phyloP scores from a whole-genome alignment of 1,284 basidiomycete species.

The Filobasidium uniguttulatum region DNA sequence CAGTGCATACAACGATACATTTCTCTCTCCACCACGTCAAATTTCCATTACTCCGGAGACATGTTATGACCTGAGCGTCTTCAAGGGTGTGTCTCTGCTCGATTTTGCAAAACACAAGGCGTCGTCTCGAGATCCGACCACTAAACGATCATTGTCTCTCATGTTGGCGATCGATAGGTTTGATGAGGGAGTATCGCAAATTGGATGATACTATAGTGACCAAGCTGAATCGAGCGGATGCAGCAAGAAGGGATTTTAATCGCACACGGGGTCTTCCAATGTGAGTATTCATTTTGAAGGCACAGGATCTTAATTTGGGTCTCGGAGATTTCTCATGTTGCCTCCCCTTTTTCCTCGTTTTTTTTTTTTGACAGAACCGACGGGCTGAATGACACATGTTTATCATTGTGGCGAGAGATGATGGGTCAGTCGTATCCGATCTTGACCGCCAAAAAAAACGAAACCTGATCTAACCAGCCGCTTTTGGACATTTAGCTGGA shows the following conservation, averaged over 20 bases:
- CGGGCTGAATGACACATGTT: slow-evolving; percentile 49
- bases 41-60: slow-evolving; percentile 37
- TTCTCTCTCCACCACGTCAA: slow-evolving; percentile 30
- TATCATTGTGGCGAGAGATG: slow-evolving; percentile 65
- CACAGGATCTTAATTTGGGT: too few relatives aligned
- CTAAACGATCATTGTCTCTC: not conserved
- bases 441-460: not conserved
- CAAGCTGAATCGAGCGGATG: slow-evolving; percentile 58
- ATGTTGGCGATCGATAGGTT: slow-evolving; percentile 54
- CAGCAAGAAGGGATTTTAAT: slow-evolving; percentile 56
- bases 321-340: too few relatives aligned
- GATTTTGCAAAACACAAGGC: not conserved
- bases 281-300: not conserved
- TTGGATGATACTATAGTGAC: slow-evolving; percentile 51
- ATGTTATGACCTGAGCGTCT: slow-evolving; percentile 63
- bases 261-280: slow-evolving; percentile 29
- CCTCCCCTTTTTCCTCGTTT: too few relatives aligned
- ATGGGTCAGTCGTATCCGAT: slow-evolving; percentile 46
- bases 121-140: not conserved
- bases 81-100: slow-evolving; percentile 52
- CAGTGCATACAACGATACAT: slow-evolving; percentile 35
- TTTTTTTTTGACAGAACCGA: slow-evolving; percentile 6
- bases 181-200: slow-evolving; percentile 69
- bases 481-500: slow-evolving; percentile 45
- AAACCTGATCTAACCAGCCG: not conserved